Evolutionary conservation across 192 early-diverging fungal genomes (phyloP), one percentile per base, ranked within the genome.

Genomic region (Diversispora eburnea): DNA sequence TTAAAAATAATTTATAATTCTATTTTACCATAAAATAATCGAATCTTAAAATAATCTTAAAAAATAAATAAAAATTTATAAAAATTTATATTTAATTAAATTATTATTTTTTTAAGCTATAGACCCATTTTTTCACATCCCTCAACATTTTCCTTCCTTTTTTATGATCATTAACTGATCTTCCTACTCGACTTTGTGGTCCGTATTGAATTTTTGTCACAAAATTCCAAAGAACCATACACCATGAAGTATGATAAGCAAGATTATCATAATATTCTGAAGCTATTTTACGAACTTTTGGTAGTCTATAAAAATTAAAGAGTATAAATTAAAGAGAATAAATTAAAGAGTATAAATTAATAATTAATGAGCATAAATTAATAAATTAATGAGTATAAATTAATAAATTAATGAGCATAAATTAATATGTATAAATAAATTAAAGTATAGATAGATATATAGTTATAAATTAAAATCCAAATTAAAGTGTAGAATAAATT

Each of bases 231-330:
- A 94, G 90, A 22, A 93, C 92, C 51, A 87, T 83, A 20, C 89
- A 78, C 96, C 96, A 98, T 51, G 92, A 94, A 45, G 93, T 90
- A 78, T 91, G 89, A 83, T 89, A 90, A 9, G 88, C 83, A 54
- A 97, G 76, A 56, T 84, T 83, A 75, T 98, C 91, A 82, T 98
- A 98, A 78, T 92, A 97, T 80, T 97, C 94, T 49, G 89, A 84
- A 9, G 96, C 96, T 45, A 93, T 84, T 33, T 85, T 83, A 42
- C 90, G 86, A 67, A 97, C 77, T 41, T 85, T 83, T 15, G 94
- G 96, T 47, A 98, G 87, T 74, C 88, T 86, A 41, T 95, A 95
- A 41, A 95, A 91, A 66, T 97, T 87, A 81, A 73, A 76, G 8
- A 17, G 17, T 2, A 61, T 15, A 33, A 41, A 39, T 61, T 33